Percentiles rank a stretch among this genome's conserved stretches.
These are phyloP conservation scores for Termitomyces sp. DNA, from an alignment of 768 basidiomycete species.

Conservation along the genomic window DNA sequence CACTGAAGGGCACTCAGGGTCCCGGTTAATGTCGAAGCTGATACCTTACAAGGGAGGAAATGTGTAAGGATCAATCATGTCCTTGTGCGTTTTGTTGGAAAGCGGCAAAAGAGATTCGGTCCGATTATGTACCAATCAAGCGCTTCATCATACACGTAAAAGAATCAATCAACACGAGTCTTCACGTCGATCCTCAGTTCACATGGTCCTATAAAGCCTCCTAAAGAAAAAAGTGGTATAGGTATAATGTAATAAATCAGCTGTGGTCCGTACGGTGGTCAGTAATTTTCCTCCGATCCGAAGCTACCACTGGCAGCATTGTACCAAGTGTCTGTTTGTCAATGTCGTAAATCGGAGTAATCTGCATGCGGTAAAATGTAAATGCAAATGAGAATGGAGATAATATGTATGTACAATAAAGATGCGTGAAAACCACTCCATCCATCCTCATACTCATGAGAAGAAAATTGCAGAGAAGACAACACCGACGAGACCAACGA, in stretches of 20 bases:
- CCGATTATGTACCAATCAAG: neutral
- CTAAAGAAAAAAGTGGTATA: constrained; percentile 3
- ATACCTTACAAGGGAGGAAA: neutral
- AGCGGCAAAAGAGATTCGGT: neutral
- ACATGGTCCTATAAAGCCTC: neutral
- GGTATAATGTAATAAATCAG: constrained; percentile 3
- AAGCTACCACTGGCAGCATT: constrained; percentile 4
- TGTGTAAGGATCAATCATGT: neutral
- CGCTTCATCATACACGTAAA: too few relatives aligned
- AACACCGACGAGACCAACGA: constrained; percentile 14
- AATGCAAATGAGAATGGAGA: neutral
- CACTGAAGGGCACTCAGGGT: too few relatives aligned
- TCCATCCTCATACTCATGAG: constrained; percentile 9
- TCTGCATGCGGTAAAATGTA: neutral
- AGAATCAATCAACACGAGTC: too few relatives aligned
- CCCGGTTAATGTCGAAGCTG: neutral
- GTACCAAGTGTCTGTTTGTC: neutral
- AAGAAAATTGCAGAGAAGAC: constrained; percentile 17
- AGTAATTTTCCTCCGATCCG: constrained; percentile 2
- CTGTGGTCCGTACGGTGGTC: constrained; percentile 1
- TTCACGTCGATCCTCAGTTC: too few relatives aligned
- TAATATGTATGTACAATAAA: constrained; percentile 1
- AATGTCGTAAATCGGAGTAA: neutral
- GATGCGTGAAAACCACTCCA: neutral
- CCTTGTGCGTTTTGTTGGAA: neutral